These are phyloP conservation scores for Mangifera indica DNA, from an alignment of 345 rosid genomes.

Conservation along the genomic window DNA sequence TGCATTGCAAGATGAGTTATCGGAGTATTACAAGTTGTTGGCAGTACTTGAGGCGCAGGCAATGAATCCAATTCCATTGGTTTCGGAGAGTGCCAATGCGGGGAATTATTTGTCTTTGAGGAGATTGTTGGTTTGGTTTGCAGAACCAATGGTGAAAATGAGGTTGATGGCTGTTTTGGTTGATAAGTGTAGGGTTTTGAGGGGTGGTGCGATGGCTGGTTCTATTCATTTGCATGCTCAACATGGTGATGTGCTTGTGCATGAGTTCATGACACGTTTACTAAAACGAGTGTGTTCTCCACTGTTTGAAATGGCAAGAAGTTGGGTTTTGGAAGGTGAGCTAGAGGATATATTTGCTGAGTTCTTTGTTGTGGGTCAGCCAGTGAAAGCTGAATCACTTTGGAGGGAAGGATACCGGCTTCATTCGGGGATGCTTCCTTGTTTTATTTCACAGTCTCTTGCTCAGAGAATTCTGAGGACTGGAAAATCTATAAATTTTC, in stretches of 20 bases:
- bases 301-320: constrained; percentile 95
- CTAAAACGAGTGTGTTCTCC: constrained; percentile 90
- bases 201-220: constrained; percentile 97
- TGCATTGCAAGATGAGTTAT: constrained; percentile 88
- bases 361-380: constrained; percentile 85
- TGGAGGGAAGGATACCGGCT: constrained; percentile 98
- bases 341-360: constrained; percentile 90
- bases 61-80: constrained; percentile 87
- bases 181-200: constrained; percentile 82
- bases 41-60: constrained; percentile 90
- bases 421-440: constrained; percentile 84
- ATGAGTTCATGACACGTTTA: constrained; percentile 79
- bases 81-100: constrained; percentile 63
- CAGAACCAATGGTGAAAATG: constrained; percentile 95
- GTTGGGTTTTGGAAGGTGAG: constrained; percentile 99
- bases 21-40: constrained; percentile 81
- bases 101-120: constrained; percentile 77
- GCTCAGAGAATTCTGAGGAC: constrained; percentile 93
- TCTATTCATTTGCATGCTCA: constrained; percentile 95
- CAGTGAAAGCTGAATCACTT: constrained; percentile 89
- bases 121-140: constrained; percentile 89
- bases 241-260: constrained; percentile 92
- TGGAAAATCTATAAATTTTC: constrained; percentile 94
- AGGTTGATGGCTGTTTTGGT: constrained; percentile 97
- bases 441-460: constrained; percentile 83